These are phyloP conservation scores for Oemleria cerasiformis DNA, from an alignment of 306 rosid genomes.

Conservation along the genomic window DNA sequence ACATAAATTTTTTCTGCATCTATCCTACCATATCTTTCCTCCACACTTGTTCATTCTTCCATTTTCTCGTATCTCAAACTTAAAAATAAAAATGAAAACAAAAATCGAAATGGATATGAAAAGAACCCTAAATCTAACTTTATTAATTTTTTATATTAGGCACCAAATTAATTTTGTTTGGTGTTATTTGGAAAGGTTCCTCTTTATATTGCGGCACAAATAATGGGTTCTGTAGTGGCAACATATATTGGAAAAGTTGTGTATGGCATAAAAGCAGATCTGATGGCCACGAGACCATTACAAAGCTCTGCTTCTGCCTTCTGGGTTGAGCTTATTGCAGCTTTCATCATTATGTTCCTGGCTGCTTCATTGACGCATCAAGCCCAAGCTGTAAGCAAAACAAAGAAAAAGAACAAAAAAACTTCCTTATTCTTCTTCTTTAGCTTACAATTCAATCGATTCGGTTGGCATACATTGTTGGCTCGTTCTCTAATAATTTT, in stretches of 20 bases:
- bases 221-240: constrained; percentile 59
- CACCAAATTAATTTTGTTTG: constrained; percentile 4
- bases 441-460: not conserved
- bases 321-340: constrained; percentile 72
- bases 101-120: too few species aligned
- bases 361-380: constrained; percentile 59
- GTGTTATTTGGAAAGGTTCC: constrained; percentile 49
- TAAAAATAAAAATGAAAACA: too few species aligned
- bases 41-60: too few species aligned
- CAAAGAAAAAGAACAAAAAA: not conserved
- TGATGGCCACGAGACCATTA: constrained; percentile 55
- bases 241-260: constrained; percentile 59
- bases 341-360: constrained; percentile 73
- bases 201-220: constrained; percentile 57
- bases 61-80: too few species aligned
- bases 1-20: too few species aligned
- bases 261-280: constrained; percentile 55
- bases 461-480: not conserved
- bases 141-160: not conserved
- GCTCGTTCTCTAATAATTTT: not conserved
- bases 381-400: constrained; percentile 47
- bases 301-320: constrained; percentile 64
- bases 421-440: not conserved
- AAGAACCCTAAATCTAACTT: too few species aligned
- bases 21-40: too few species aligned